phyloP scores from a whole-genome alignment of 257 asterid species.

The Penstemon eatonii region DNA sequence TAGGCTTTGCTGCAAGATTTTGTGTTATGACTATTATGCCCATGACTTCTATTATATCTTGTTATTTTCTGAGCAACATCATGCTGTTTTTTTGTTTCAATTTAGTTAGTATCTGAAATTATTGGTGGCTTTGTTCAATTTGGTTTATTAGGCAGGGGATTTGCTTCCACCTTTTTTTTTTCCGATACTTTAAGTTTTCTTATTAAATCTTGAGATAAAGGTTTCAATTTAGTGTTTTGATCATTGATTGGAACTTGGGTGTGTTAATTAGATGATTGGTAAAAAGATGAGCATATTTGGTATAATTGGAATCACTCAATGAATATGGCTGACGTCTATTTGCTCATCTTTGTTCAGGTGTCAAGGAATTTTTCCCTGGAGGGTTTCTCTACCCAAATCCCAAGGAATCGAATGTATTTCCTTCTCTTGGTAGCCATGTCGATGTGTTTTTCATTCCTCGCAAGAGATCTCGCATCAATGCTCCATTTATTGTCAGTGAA shows the following conservation, averaged over 20 bases:
- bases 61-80: neutral
- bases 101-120: neutral
- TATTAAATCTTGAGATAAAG: neutral
- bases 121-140: constrained; percentile 8
- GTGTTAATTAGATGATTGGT: neutral
- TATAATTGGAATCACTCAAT: neutral
- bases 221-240: neutral
- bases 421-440: constrained; percentile 53
- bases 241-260: neutral
- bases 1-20: constrained; percentile 8
- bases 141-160: neutral
- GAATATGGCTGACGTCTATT: constrained; percentile 22
- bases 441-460: constrained; percentile 69
- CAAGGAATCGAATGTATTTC: constrained; percentile 50
- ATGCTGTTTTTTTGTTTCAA: neutral
- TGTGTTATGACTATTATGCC: constrained; percentile 4
- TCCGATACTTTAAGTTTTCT: constrained; percentile 9
- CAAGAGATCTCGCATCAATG: constrained; percentile 80
- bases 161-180: neutral
- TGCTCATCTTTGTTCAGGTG: constrained; percentile 47
- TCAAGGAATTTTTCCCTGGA: constrained; percentile 45
- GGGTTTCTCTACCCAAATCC: constrained; percentile 56
- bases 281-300: neutral
- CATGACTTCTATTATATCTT: neutral
- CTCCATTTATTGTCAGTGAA: constrained; percentile 55